A percentile compares a stretch with the other conserved stretches of the same genome.
phyloP scores from a whole-genome alignment of 495 filamentous ascomycete species.

The Trichoderma erinaceum region DNA sequence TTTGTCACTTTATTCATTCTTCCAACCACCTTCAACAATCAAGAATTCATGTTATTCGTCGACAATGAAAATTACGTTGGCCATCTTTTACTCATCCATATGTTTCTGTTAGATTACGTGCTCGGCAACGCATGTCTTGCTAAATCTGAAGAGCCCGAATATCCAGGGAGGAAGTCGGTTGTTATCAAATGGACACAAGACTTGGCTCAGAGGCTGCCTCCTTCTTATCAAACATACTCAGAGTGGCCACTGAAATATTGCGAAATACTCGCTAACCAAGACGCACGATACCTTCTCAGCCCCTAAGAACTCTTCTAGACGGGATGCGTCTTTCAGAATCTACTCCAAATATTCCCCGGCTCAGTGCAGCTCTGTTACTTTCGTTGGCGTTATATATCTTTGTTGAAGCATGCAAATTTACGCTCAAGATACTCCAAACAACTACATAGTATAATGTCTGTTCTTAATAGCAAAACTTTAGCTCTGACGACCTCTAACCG shows the following conservation, averaged over 20 bases:
- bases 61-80: slow-evolving; percentile 32
- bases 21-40: slow-evolving; percentile 23
- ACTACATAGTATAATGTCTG: too few relatives aligned
- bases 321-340: too few relatives aligned
- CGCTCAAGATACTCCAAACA: too few relatives aligned
- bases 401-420: too few relatives aligned
- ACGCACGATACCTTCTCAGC: background rate
- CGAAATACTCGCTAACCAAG: background rate
- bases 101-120: slow-evolving; percentile 21
- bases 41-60: slow-evolving; percentile 39
- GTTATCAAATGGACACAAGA: slow-evolving; percentile 17
- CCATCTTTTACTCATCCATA: slow-evolving; percentile 42
- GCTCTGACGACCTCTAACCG: too few relatives aligned
- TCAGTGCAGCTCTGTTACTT: too few relatives aligned
- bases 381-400: too few relatives aligned
- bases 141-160: slow-evolving; percentile 12
- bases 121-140: slow-evolving; percentile 13
- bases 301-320: background rate
- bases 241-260: background rate
- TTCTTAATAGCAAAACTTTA: too few relatives aligned
- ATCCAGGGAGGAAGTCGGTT: slow-evolving; percentile 14
- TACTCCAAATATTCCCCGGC: too few relatives aligned
- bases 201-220: slow-evolving; percentile 14
- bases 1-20: slow-evolving; percentile 17
- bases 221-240: background rate